These are phyloP conservation scores for Coemansia sp. DNA, from an alignment of 192 early-diverging fungal species.

Conservation along the genomic window DNA sequence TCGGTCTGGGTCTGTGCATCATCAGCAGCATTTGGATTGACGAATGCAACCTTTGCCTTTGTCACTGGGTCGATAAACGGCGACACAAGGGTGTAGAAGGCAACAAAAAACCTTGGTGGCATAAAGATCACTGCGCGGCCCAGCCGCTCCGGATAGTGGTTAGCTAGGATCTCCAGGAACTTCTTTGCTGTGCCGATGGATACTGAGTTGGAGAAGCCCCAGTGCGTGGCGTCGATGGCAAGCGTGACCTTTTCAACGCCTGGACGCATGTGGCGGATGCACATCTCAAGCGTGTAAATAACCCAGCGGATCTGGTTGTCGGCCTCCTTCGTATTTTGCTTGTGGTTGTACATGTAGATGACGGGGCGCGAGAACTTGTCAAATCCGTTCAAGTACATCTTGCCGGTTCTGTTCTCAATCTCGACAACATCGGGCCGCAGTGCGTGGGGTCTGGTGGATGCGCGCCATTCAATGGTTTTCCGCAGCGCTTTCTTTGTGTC, in stretches of 20 bases:
- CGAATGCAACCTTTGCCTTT: slow-evolving; percentile 81
- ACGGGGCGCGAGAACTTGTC: slow-evolving; percentile 73
- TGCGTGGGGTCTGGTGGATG: slow-evolving; percentile 65
- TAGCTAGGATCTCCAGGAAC: slow-evolving; percentile 76
- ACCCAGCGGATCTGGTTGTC: slow-evolving; percentile 77
- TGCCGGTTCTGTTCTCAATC: slow-evolving; percentile 76
- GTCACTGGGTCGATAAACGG: slow-evolving; percentile 95
- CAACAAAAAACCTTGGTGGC: slow-evolving; percentile 84
- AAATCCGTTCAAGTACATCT: slow-evolving; percentile 83
- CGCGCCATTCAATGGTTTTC: slow-evolving; percentile 78
- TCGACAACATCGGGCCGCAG: slow-evolving; percentile 74
- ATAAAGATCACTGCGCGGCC: slow-evolving; percentile 69
- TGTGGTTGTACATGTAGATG: slow-evolving; percentile 73
- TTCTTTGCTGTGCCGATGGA: slow-evolving; percentile 72
- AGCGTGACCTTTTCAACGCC: slow-evolving; percentile 77
- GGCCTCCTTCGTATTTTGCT: slow-evolving; percentile 77
- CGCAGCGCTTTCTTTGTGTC: slow-evolving; percentile 66
- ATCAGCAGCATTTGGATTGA: slow-evolving; percentile 59
- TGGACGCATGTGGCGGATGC: slow-evolving; percentile 66
- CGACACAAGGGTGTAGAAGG: slow-evolving; percentile 77
- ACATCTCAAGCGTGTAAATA: slow-evolving; percentile 78
- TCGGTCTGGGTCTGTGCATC: slow-evolving; percentile 9
- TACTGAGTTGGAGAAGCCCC: slow-evolving; percentile 65
- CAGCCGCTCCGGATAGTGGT: slow-evolving; percentile 90
- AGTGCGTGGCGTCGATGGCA: slow-evolving; percentile 79